Percentiles rank a stretch among this genome's conserved stretches.
phyloP scores from a whole-genome alignment of 2,329 filamentous ascomycete genomes.

The Epichloe sp. region DNA sequence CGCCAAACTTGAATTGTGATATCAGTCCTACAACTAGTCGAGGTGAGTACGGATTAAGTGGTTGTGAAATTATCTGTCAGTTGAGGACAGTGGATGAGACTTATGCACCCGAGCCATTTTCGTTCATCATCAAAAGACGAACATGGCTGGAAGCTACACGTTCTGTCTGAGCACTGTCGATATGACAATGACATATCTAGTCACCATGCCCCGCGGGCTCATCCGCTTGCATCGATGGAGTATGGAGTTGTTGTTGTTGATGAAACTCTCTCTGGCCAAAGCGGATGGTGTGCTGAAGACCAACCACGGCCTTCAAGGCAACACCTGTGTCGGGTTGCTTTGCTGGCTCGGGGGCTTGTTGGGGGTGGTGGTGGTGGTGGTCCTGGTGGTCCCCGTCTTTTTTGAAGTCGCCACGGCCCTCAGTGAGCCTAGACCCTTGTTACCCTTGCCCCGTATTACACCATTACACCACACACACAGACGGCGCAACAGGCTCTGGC shows the following conservation, averaged over 20 bases:
- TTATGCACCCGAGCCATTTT: not conserved
- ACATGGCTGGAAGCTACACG: not conserved
- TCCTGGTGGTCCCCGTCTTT: too few relatives aligned
- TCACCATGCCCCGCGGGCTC: not conserved
- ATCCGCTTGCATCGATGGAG: too few relatives aligned
- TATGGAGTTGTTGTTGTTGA: too few relatives aligned
- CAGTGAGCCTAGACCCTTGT: constrained; percentile 10
- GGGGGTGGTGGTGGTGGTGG: too few relatives aligned
- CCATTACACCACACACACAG: constrained; percentile 3
- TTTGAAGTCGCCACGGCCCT: too few relatives aligned
- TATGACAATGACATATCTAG: not conserved
- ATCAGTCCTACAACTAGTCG: not conserved
- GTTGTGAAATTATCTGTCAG: not conserved
- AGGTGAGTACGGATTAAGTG: not conserved
- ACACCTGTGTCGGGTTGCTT: constrained; percentile 1
- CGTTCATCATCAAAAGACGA: not conserved
- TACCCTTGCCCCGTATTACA: not conserved
- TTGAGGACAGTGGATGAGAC: not conserved
- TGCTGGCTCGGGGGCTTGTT: not conserved
- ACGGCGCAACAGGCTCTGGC: not conserved
- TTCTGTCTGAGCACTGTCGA: not conserved
- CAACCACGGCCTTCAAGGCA: constrained; percentile 6
- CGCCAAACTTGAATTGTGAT: not conserved
- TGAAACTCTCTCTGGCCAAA: too few relatives aligned
- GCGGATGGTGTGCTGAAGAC: constrained; percentile 1